Base-by-base conservation (phyloP, 2,329 filamentous ascomycete genomes). In the Phyllosticta citriasiana region DNA sequence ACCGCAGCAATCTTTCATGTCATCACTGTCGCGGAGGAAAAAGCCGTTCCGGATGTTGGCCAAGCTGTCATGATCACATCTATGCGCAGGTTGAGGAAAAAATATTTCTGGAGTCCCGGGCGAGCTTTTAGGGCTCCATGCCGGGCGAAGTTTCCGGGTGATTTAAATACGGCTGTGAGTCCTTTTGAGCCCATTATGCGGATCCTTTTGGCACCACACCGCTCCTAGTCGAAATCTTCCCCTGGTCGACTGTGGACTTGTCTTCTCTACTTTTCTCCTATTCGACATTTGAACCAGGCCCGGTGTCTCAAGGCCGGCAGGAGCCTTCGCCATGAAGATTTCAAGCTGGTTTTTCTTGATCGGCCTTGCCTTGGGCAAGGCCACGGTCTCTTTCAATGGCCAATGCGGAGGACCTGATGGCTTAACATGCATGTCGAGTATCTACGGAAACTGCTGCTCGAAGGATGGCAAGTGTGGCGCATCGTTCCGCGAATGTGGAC, bases 401-500 rank as follows among this genome's bases (percentile, higher is more conserved):
- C 64, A 63, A 6, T 68, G 67, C 27, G 67, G 67, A 19, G 63
- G 62, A 24, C 51, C 55, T 7, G 60, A 62, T 27, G 66, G 65
- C 24, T 55, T 65, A 10, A 66, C 63, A 19, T 68, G 67, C 56
- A 47, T 62, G 53, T 65, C 64, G 19, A 66, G 64, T 16, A 58
- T 63, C 25, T 68, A 64, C 57, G 66, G 67, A 22, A 64, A 64
- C 52, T 68, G 67, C 55, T 68, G 67, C 51, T 61, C 63, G 53
- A 55, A 53, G 3, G 64, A 63, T 10, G 66, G 65, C 24, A 63
- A 25, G 40, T 67, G 68, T 56, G 68, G 68, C 12, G 54, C 27
- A 10, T 61, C 65, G 1, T 19, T 54, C 4, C 66, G 64, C 1
- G 62, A 66, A 47, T 70, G 68, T 59, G 67, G 65, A 12, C 40